Evolutionary conservation across 768 basidiomycete genomes (phyloP).

Genomic region (Rhodotorula kratochvilovae): DNA sequence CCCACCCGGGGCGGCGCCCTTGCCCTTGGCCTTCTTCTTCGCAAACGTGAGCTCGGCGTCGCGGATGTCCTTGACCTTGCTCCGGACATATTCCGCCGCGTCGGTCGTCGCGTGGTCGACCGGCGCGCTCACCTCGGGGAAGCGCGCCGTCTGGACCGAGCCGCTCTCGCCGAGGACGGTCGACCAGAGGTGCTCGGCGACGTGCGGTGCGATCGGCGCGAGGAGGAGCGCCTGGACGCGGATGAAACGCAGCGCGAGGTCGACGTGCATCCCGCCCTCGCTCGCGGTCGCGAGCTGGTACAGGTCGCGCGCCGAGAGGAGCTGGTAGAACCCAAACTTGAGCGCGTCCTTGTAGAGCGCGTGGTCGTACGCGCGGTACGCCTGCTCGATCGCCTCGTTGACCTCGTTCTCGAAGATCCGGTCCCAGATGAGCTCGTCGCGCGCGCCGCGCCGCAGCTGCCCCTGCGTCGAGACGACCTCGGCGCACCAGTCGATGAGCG

Average conservation of each 20-base stretch:
- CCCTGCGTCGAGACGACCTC: constrained; percentile 72
- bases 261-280: constrained; percentile 72
- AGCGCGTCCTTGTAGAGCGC: constrained; percentile 93
- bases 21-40: constrained; percentile 71
- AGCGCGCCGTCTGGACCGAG: constrained; percentile 75
- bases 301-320: constrained; percentile 87
- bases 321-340: constrained; percentile 92
- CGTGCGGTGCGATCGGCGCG: constrained; percentile 86
- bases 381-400: constrained; percentile 73
- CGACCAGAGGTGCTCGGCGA: constrained; percentile 81
- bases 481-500: constrained; percentile 88
- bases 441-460: constrained; percentile 66
- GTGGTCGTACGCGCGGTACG: constrained; percentile 75
- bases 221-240: constrained; percentile 71
- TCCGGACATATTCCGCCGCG: constrained; percentile 77
- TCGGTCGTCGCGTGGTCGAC: constrained; percentile 67
- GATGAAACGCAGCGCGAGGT: constrained; percentile 81
- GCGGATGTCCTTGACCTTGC: constrained; percentile 82
- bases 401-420: constrained; percentile 85
- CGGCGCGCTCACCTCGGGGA: constrained; percentile 64
- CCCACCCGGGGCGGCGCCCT: constrained; percentile 50
- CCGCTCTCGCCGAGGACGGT: constrained; percentile 65
- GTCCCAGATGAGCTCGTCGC: constrained; percentile 71
- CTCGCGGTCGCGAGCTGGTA: constrained; percentile 81
- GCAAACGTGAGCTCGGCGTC: constrained; percentile 74